Percentiles rank a stretch among this genome's conserved stretches.
phyloP scores from a whole-genome alignment of 768 basidiomycete genomes.

The Russula compacta region DNA sequence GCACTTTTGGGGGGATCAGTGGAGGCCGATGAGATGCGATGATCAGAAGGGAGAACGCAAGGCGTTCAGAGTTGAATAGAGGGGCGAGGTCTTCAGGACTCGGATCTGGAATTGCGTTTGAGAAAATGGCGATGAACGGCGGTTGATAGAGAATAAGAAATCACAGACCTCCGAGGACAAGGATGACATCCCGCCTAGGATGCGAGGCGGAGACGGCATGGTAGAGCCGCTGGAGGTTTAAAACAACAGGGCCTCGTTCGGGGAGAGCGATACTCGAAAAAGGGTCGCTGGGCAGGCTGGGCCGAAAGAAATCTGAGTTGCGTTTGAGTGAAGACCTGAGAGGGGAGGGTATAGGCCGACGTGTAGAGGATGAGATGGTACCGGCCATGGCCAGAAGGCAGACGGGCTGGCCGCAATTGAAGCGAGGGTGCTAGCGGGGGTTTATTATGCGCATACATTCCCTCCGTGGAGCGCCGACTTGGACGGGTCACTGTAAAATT shows the following conservation, averaged over 20 bases:
- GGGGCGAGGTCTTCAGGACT: constrained; percentile 26
- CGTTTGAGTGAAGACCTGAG: not conserved
- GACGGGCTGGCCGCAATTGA: too few species aligned
- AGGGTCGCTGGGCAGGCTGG: constrained; percentile 30
- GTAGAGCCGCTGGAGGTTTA: constrained; percentile 23
- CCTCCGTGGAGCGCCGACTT: too few species aligned
- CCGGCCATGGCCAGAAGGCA: too few species aligned
- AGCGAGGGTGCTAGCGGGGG: too few species aligned
- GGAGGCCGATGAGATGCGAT: constrained; percentile 30
- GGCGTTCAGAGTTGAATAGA: constrained; percentile 28
- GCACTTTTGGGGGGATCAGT: constrained; percentile 22
- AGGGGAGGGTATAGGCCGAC: not conserved
- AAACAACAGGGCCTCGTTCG: constrained; percentile 25
- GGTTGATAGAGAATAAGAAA: not conserved
- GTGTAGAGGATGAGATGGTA: not conserved
- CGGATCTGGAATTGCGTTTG: constrained; percentile 1
- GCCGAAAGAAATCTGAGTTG: constrained; percentile 25
- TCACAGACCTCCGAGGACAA: constrained; percentile 32
- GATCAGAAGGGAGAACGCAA: constrained; percentile 32
- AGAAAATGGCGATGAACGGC: not conserved
- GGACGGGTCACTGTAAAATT: too few species aligned
- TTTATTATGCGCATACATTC: too few species aligned
- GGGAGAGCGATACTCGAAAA: constrained; percentile 23
- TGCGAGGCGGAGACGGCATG: constrained; percentile 16
- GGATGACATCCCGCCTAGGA: constrained; percentile 27